A percentile compares a stretch with the other conserved stretches of the same genome.
These are phyloP conservation scores for Hyaloraphidium curvatum DNA, from an alignment of 192 early-diverging fungal genomes.

Conservation along the genomic window DNA sequence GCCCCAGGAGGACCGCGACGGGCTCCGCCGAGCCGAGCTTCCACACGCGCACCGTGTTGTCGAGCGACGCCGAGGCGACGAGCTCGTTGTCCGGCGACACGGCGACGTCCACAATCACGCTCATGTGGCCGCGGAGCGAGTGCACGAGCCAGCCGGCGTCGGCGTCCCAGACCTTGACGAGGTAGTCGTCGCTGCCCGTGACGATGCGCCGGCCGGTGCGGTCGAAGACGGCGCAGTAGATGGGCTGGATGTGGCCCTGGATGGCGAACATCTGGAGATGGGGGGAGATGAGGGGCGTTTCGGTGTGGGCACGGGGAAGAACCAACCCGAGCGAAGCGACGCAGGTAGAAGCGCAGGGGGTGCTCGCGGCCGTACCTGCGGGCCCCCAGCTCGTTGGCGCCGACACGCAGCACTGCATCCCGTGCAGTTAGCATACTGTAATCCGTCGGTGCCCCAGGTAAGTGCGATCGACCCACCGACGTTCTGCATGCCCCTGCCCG, in stretches of 20 bases:
- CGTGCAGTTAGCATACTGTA: constrained; percentile 1
- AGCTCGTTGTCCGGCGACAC: constrained; percentile 60
- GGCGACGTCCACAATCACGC: constrained; percentile 55
- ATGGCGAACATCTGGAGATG: constrained; percentile 40
- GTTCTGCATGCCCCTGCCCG: too few species aligned
- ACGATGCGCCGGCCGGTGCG: constrained; percentile 46
- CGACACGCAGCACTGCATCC: constrained; percentile 1
- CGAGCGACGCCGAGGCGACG: constrained; percentile 52
- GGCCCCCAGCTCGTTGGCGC: constrained; percentile 9
- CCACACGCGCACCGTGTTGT: constrained; percentile 63
- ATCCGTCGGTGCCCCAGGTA: not conserved
- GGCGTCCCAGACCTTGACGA: constrained; percentile 73
- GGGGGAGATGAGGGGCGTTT: too few species aligned
- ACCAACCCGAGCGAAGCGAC: constrained; percentile 9
- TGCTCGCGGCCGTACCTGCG: constrained; percentile 3
- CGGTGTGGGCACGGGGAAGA: constrained; percentile 13
- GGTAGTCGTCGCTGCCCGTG: constrained; percentile 72
- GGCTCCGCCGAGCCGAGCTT: constrained; percentile 47
- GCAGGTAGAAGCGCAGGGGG: not conserved
- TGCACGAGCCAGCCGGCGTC: constrained; percentile 55
- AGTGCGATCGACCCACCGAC: too few species aligned
- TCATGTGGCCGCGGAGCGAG: constrained; percentile 60
- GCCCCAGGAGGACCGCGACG: constrained; percentile 30
- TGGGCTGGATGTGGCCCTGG: constrained; percentile 52
- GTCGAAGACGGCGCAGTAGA: constrained; percentile 63